phyloP scores from a whole-genome alignment of 2,329 filamentous ascomycete genomes.

The Zalaria sp. region DNA sequence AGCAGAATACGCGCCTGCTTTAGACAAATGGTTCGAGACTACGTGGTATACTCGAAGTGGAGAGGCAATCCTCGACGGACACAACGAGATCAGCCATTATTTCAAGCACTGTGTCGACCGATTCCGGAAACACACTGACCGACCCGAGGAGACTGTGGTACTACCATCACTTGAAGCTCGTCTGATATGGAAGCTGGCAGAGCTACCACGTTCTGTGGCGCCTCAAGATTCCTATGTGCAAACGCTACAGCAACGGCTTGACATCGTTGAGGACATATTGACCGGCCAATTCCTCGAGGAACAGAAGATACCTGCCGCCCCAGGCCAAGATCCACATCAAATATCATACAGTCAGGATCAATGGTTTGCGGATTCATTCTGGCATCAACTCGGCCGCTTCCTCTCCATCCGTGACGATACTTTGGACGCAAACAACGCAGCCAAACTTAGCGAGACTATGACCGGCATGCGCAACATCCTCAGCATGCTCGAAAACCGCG shows the following conservation, averaged over 20 bases:
- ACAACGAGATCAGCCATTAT: conserved; percentile 40
- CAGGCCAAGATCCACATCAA: conserved; percentile 13
- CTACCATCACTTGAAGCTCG: conserved; percentile 42
- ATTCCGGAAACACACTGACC: conserved; percentile 12
- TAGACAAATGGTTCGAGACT: conserved; percentile 68
- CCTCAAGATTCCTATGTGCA: conserved; percentile 26
- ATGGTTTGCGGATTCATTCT: conserved; percentile 55
- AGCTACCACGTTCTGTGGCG: conserved; percentile 24
- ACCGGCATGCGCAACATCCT: conserved; percentile 53
- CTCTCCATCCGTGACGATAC: conserved; percentile 47
- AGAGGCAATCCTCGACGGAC: not conserved
- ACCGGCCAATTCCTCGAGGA: conserved; percentile 57
- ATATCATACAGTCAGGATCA: conserved; percentile 16
- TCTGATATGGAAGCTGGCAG: conserved; percentile 45
- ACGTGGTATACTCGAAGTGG: conserved; percentile 53
- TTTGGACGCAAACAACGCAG: conserved; percentile 1
- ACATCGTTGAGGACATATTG: conserved; percentile 62
- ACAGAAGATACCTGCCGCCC: conserved; percentile 36
- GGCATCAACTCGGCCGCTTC: conserved; percentile 64
- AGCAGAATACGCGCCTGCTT: conserved; percentile 60
- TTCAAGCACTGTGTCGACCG: conserved; percentile 49
- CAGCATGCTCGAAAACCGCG: conserved; percentile 71
- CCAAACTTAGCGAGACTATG: conserved; percentile 51
- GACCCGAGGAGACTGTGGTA: conserved; percentile 4
- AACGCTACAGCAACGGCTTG: conserved; percentile 53